These are phyloP conservation scores for Fusarium palustre DNA, from an alignment of 2,329 filamentous ascomycete genomes.

Conservation along the genomic window DNA sequence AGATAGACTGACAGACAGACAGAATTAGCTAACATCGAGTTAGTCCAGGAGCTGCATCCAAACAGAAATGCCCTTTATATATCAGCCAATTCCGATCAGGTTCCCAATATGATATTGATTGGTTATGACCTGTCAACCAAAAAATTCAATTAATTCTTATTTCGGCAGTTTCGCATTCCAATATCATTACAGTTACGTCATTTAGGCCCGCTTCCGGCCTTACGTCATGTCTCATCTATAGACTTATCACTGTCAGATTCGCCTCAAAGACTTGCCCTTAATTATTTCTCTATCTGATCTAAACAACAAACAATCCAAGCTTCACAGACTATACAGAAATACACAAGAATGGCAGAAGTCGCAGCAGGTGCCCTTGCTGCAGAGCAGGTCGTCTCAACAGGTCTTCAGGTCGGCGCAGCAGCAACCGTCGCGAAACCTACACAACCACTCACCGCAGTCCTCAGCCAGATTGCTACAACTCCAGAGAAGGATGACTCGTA, in stretches of 20 bases:
- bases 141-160: not conserved
- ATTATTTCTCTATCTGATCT: not conserved
- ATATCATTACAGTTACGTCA: constrained; percentile 2
- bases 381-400: constrained; percentile 40
- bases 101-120: not conserved
- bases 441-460: constrained; percentile 34
- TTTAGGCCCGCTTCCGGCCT: constrained; percentile 7
- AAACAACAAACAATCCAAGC: not conserved
- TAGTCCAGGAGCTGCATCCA: not conserved
- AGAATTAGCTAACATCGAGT: too few relatives aligned
- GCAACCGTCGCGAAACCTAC: constrained; percentile 34
- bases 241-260: not conserved
- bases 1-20: not conserved
- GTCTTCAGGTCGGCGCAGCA: constrained; percentile 34
- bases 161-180: constrained; percentile 10
- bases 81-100: too few relatives aligned
- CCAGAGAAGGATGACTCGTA: constrained; percentile 29
- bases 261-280: not conserved
- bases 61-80: not conserved
- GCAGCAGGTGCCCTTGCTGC: constrained; percentile 35
- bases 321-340: not conserved
- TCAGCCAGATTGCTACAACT: constrained; percentile 37
- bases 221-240: constrained; percentile 25
- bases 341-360: constrained; percentile 33
- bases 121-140: not conserved